Percentiles rank a stretch among this genome's conserved stretches.
These are phyloP conservation scores for Vanderwaltozyma tropicalis DNA, from an alignment of 805 yeast genomes.

Conservation along the genomic window DNA sequence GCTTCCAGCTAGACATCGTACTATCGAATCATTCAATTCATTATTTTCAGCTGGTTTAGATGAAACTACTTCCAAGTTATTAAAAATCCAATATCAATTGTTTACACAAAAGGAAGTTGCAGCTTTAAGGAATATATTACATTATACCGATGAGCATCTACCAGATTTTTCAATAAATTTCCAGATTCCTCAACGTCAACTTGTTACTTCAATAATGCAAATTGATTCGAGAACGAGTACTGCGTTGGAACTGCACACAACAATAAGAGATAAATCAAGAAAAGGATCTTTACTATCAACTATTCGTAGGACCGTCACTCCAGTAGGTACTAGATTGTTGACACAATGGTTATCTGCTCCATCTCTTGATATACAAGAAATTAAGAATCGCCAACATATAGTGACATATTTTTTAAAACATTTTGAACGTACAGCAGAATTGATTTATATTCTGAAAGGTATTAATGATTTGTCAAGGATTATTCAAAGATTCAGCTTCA, in stretches of 20 bases:
- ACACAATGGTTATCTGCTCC: constrained; percentile 81
- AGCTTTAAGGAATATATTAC: constrained; percentile 52
- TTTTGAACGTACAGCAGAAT: constrained; percentile 18
- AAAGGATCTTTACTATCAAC: constrained; percentile 65
- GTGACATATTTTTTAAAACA: constrained; percentile 36
- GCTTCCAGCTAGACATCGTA: constrained; percentile 33
- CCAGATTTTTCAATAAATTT: constrained; percentile 58
- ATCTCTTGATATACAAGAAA: constrained; percentile 45
- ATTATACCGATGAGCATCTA: constrained; percentile 62
- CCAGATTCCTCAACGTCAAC: constrained; percentile 53
- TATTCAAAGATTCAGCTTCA: constrained; percentile 47
- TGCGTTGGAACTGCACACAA: constrained; percentile 59
- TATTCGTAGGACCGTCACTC: constrained; percentile 63
- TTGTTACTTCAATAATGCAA: constrained; percentile 47
- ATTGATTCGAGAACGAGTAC: constrained; percentile 73
- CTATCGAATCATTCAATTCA: constrained; percentile 29
- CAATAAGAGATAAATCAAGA: constrained; percentile 45
- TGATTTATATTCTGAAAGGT: constrained; percentile 32
- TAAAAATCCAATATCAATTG: constrained; percentile 15
- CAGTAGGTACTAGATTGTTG: constrained; percentile 71
- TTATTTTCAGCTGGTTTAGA: constrained; percentile 28
- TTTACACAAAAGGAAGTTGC: constrained; percentile 41
- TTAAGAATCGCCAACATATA: constrained; percentile 44
- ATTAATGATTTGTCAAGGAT: constrained; percentile 51
- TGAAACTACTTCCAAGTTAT: constrained; percentile 19